Evolutionary conservation across 441 rosid species (phyloP).

Genomic region (Gossypium schwendimanii): DNA sequence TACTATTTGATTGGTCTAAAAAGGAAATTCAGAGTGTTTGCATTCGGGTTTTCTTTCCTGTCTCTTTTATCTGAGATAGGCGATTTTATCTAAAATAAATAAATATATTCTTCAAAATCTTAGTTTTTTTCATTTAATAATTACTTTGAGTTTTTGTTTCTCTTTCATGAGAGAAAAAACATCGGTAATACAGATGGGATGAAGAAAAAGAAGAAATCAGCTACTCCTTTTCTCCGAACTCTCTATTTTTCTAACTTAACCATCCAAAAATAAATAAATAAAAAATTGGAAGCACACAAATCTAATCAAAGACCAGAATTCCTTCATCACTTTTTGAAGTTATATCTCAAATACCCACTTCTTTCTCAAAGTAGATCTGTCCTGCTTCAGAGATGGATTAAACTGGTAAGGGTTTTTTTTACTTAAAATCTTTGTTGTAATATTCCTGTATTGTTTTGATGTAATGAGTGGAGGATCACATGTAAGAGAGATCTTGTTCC

Average conservation of each 20-base stretch:
- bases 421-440: background rate
- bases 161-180: constrained; percentile 29
- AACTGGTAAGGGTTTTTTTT: constrained; percentile 27
- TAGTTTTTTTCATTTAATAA: background rate
- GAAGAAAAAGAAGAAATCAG: constrained; percentile 26
- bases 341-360: constrained; percentile 14
- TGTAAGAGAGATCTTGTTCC: constrained; percentile 18
- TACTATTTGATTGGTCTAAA: constrained; percentile 11
- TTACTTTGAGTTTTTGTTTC: background rate
- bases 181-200: constrained; percentile 39
- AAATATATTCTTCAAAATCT: background rate
- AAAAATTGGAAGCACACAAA: too few relatives aligned
- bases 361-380: constrained; percentile 32
- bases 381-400: constrained; percentile 16
- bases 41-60: constrained; percentile 24
- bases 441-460: constrained; percentile 2
- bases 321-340: background rate
- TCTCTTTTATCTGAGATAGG: constrained; percentile 13
- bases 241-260: constrained; percentile 18
- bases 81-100: too few relatives aligned
- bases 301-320: too few relatives aligned
- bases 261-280: background rate
- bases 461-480: constrained; percentile 15
- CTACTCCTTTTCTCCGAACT: constrained; percentile 19
- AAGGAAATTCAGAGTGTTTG: constrained; percentile 21